A percentile compares a stretch with the other conserved stretches of the same genome.
Conservation (phyloP, 108 stramenopile species). For the Conticribra guillardii region DNA sequence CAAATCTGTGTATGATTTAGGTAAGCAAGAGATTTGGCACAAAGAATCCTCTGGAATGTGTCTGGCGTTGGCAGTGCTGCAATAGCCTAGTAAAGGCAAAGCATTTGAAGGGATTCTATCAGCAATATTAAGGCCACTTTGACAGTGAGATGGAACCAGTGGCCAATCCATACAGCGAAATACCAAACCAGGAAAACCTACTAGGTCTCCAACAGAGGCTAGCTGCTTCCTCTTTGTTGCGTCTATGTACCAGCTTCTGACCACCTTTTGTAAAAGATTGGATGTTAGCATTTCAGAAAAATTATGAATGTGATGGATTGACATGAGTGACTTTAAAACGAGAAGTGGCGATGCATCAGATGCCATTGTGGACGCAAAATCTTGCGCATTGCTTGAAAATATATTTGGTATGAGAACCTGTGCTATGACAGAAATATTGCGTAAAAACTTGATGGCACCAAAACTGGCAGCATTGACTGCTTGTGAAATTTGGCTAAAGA, state of each 20-base stretch:
- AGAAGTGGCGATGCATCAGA: background rate
- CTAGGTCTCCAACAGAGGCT: background rate
- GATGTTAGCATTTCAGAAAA: slow-evolving; percentile 57
- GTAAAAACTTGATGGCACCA: slow-evolving; percentile 65
- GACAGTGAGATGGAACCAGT: slow-evolving; percentile 22
- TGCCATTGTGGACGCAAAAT: background rate
- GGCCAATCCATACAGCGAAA: slow-evolving; percentile 74
- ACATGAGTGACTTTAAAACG: slow-evolving; percentile 36
- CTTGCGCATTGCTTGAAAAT: slow-evolving; percentile 8
- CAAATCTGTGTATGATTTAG: slow-evolving; percentile 87
- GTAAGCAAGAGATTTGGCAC: slow-evolving; percentile 65
- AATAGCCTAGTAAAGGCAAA: slow-evolving; percentile 35
- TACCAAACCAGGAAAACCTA: slow-evolving; percentile 9
- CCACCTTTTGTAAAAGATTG: slow-evolving; percentile 43
- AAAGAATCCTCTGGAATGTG: slow-evolving; percentile 8
- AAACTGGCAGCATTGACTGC: slow-evolving; percentile 52
- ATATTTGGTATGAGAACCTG: slow-evolving; percentile 65
- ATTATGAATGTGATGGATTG: slow-evolving; percentile 53
- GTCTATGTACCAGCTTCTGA: slow-evolving; percentile 40
- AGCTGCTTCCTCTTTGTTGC: slow-evolving; percentile 19
- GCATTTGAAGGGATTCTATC: slow-evolving; percentile 15
- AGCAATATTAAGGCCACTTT: background rate
- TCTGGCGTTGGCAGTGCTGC: background rate
- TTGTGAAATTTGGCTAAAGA: no score
- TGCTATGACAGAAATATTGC: slow-evolving; percentile 58